Percentiles rank a stretch among this genome's conserved stretches.
Conservation (phyloP, 2,329 filamentous ascomycete genomes). For the Colletotrichum orbiculare region DNA sequence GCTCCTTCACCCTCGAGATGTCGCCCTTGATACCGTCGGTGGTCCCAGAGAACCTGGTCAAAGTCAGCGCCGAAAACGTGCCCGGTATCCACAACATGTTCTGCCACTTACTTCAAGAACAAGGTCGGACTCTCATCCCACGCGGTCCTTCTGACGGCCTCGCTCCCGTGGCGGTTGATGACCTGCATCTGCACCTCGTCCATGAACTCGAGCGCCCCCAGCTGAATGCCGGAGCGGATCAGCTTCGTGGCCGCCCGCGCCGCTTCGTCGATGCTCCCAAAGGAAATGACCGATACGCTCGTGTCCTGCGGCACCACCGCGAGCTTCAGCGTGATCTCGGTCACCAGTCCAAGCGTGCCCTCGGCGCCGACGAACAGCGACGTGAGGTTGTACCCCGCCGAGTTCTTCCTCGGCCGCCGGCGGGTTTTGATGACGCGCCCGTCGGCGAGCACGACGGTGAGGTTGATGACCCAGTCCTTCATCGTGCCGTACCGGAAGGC, state of each 20-base stretch:
- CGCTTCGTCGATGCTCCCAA: slow-evolving; percentile 69
- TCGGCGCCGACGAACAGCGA: slow-evolving; percentile 77
- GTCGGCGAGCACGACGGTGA: slow-evolving; percentile 78
- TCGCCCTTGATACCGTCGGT: slow-evolving; percentile 69
- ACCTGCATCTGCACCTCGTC: slow-evolving; percentile 75
- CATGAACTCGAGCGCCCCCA: slow-evolving; percentile 74
- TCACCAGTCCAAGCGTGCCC: slow-evolving; percentile 77
- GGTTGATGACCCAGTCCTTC: slow-evolving; percentile 79
- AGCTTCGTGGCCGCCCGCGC: slow-evolving; percentile 72
- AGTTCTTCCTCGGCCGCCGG: slow-evolving; percentile 73
- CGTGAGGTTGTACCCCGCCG: slow-evolving; percentile 78
- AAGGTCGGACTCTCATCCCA: slow-evolving; percentile 79
- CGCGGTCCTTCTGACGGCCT: slow-evolving; percentile 56
- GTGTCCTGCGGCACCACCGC: slow-evolving; percentile 72
- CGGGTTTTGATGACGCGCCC: slow-evolving; percentile 75
- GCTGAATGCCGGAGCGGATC: slow-evolving; percentile 72
- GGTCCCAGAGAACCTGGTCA: slow-evolving; percentile 69
- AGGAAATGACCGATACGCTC: slow-evolving; percentile 72
- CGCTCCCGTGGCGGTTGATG: slow-evolving; percentile 71
- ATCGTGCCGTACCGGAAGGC: slow-evolving; percentile 77
- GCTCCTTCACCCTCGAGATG: slow-evolving; percentile 65
- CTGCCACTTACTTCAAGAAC: slow-evolving; percentile 69
- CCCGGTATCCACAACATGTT: background rate
- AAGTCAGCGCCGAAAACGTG: background rate
- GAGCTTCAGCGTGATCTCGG: slow-evolving; percentile 76